Percentiles rank a stretch among this genome's conserved stretches.
phyloP scores from a whole-genome alignment of 2,329 filamentous ascomycete genomes.

The Microcera coccophila region DNA sequence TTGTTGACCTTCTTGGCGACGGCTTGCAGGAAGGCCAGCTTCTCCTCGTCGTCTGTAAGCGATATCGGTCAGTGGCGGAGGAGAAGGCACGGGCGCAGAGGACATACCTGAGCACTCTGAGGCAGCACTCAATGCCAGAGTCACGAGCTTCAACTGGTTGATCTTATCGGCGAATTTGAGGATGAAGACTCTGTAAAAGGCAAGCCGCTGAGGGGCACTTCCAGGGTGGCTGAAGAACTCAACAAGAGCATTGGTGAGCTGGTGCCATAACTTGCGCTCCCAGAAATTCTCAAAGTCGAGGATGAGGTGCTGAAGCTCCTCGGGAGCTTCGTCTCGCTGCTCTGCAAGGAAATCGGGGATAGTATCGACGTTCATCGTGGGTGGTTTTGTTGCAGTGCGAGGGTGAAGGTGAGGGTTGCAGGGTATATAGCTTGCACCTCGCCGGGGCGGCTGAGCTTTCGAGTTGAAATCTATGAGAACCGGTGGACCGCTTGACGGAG shows the following conservation, averaged over 20 bases:
- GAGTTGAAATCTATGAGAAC: slow-evolving; percentile 1
- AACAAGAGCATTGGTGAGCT: slow-evolving; percentile 85
- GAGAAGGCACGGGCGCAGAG: neutral
- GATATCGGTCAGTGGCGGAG: slow-evolving; percentile 6
- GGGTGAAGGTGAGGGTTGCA: neutral
- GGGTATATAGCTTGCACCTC: slow-evolving; percentile 20
- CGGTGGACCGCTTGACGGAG: too few relatives aligned
- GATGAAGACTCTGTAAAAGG: slow-evolving; percentile 92
- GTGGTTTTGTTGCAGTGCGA: slow-evolving; percentile 9
- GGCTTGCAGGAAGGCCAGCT: slow-evolving; percentile 76
- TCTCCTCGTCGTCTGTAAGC: slow-evolving; percentile 72
- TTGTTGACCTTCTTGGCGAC: slow-evolving; percentile 87
- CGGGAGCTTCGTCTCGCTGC: slow-evolving; percentile 81
- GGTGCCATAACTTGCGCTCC: slow-evolving; percentile 99
- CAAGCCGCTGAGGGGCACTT: slow-evolving; percentile 79
- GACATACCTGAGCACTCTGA: slow-evolving; percentile 71
- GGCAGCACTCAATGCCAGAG: slow-evolving; percentile 81
- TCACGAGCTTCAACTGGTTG: slow-evolving; percentile 96
- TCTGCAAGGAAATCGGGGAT: slow-evolving; percentile 90
- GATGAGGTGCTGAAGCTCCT: slow-evolving; percentile 82
- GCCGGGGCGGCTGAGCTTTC: slow-evolving; percentile 6
- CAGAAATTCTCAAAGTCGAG: slow-evolving; percentile 93
- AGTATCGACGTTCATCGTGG: slow-evolving; percentile 74
- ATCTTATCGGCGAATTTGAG: slow-evolving; percentile 97
- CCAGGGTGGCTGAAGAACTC: slow-evolving; percentile 80